These are phyloP conservation scores for Trichosporon sp. DNA, from an alignment of 1,284 basidiomycete genomes.

Conservation along the genomic window DNA sequence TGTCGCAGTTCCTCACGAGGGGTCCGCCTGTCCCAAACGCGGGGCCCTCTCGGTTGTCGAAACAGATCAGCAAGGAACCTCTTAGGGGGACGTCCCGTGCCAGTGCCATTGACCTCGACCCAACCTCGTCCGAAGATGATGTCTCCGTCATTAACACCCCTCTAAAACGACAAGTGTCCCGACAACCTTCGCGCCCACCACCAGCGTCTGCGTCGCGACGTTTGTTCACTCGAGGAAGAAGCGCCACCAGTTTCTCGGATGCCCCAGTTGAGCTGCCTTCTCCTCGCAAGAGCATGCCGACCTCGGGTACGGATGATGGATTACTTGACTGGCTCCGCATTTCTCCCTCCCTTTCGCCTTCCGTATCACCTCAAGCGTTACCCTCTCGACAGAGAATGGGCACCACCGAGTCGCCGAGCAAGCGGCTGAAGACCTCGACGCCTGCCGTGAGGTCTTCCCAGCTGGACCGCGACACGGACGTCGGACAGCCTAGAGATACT, in stretches of 20 bases:
- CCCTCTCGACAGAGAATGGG: background rate
- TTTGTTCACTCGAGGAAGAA: background rate
- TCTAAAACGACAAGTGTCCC: background rate
- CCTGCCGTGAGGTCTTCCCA: background rate
- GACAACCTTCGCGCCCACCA: background rate
- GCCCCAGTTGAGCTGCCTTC: background rate
- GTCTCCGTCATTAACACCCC: background rate
- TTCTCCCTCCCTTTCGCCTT: background rate
- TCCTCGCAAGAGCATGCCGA: background rate
- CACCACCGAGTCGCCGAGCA: background rate
- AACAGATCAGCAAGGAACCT: background rate
- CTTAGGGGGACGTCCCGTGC: background rate
- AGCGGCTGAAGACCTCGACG: background rate
- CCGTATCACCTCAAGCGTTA: background rate
- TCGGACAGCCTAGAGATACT: background rate
- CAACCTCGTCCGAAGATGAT: constrained; percentile 4
- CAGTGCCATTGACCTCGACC: constrained; percentile 5
- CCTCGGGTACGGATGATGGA: background rate
- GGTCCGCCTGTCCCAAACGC: background rate
- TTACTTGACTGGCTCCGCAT: background rate
- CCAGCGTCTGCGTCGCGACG: background rate
- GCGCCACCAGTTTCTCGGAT: constrained; percentile 5
- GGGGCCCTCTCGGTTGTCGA: background rate
- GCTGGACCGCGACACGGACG: background rate
- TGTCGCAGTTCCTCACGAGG: background rate